Percentiles rank a stretch among this genome's conserved stretches.
phyloP scores from a whole-genome alignment of 768 basidiomycete species.

The Suillus americanus region DNA sequence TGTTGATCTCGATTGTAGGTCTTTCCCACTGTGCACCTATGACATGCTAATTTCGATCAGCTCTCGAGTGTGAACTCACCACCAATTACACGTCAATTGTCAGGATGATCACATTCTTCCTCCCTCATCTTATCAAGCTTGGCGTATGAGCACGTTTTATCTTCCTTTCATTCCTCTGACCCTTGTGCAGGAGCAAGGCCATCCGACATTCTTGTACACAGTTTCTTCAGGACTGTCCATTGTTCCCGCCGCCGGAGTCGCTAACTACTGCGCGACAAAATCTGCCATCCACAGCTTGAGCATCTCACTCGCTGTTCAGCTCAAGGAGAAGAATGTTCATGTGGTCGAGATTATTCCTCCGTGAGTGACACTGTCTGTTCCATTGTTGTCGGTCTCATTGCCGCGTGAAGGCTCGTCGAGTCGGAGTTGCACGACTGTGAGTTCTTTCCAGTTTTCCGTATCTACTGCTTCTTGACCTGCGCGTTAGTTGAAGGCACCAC shows the following conservation, averaged over 20 bases:
- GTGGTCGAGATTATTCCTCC: slow-evolving; percentile 61
- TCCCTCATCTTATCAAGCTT: slow-evolving; percentile 56
- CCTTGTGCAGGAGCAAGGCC: slow-evolving; percentile 35
- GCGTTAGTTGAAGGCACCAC: slow-evolving; percentile 57
- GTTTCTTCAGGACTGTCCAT: slow-evolving; percentile 56
- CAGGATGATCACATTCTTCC: slow-evolving; percentile 45
- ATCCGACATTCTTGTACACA: slow-evolving; percentile 47
- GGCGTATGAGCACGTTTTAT: slow-evolving; percentile 35
- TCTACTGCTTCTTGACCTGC: slow-evolving; percentile 40
- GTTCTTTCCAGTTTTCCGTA: slow-evolving; percentile 11
- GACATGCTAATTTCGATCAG: background rate
- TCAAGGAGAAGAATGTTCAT: slow-evolving; percentile 48
- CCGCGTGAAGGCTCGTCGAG: slow-evolving; percentile 48
- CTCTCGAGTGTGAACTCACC: slow-evolving; percentile 41
- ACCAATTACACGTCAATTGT: slow-evolving; percentile 55
- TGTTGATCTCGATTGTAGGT: slow-evolving; percentile 41
- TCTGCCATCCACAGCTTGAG: slow-evolving; percentile 56
- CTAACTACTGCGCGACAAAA: slow-evolving; percentile 58
- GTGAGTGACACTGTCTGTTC: slow-evolving; percentile 33
- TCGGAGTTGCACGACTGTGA: slow-evolving; percentile 61
- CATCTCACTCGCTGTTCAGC: slow-evolving; percentile 45
- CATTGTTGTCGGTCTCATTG: background rate
- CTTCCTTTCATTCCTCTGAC: background rate
- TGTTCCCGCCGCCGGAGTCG: slow-evolving; percentile 39
- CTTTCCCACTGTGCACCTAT: background rate